phyloP scores from a whole-genome alignment of 1,284 basidiomycete species.

The Ganoderma leucocontextum region DNA sequence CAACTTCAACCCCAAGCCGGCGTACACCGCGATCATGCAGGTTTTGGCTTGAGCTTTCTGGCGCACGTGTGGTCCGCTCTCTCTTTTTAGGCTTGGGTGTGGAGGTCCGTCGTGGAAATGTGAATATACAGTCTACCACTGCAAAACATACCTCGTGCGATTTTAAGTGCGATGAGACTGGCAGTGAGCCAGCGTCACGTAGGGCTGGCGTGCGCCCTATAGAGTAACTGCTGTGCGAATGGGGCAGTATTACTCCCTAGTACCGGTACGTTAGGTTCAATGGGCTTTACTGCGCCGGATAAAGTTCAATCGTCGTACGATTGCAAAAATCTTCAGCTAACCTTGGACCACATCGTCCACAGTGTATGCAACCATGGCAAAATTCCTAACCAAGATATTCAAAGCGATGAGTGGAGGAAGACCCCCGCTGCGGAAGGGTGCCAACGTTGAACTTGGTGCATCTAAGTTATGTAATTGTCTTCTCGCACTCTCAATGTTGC shows the following conservation, averaged over 20 bases:
- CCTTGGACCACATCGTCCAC: not conserved
- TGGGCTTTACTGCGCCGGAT: not conserved
- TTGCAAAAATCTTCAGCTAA: not conserved
- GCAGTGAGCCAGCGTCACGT: not conserved
- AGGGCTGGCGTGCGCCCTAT: not conserved
- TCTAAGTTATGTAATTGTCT: not conserved
- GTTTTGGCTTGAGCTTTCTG: constrained; percentile 25
- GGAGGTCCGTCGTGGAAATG: not conserved
- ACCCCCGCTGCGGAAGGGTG: not conserved
- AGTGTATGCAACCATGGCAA: not conserved
- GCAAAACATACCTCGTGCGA: not conserved
- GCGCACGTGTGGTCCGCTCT: not conserved
- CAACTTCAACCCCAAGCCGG: constrained; percentile 56
- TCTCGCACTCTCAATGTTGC: not conserved
- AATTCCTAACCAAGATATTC: not conserved
- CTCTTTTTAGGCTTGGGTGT: not conserved
- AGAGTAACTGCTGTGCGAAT: not conserved
- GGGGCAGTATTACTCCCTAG: not conserved
- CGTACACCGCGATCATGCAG: constrained; percentile 53
- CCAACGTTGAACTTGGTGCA: not conserved
- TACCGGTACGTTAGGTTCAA: too few species aligned
- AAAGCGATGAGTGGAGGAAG: not conserved
- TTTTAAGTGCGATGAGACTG: too few species aligned
- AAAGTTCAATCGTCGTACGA: not conserved
- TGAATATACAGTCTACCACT: too few species aligned